Conservation (phyloP, 2,329 filamentous ascomycete genomes). For the Venturia nashicola region DNA sequence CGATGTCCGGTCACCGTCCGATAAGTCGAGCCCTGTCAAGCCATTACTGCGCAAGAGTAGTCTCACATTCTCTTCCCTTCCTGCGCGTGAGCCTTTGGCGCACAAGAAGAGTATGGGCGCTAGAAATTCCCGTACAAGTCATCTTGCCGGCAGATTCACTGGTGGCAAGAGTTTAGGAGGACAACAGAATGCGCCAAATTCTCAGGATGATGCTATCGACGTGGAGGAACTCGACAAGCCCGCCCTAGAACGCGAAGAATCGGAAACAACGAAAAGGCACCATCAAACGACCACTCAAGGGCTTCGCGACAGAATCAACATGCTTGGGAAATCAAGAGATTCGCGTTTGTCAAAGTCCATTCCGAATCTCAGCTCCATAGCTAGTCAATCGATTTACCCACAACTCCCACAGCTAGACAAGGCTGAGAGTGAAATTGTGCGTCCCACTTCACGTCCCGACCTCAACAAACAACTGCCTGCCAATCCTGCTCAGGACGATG, state of each 20-base stretch:
- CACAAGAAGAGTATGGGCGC: constrained; percentile 71
- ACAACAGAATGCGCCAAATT: constrained; percentile 18
- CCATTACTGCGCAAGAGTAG: constrained; percentile 84
- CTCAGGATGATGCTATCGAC: constrained; percentile 34
- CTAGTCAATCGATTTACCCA: constrained; percentile 7
- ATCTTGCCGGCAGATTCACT: constrained; percentile 60
- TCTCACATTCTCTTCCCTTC: constrained; percentile 84
- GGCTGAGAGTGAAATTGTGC: background rate
- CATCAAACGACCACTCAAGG: constrained; percentile 90
- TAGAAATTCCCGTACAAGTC: constrained; percentile 62
- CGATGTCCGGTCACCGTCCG: constrained; percentile 49
- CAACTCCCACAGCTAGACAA: constrained; percentile 8
- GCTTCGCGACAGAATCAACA: constrained; percentile 83
- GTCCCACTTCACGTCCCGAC: background rate
- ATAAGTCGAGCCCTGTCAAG: constrained; percentile 61
- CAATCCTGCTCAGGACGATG: constrained; percentile 13
- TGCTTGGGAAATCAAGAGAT: constrained; percentile 46
- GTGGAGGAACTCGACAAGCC: constrained; percentile 30
- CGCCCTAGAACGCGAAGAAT: constrained; percentile 30
- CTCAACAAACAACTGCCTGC: background rate
- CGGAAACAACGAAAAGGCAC: constrained; percentile 46
- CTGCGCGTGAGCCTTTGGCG: constrained; percentile 75
- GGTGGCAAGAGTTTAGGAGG: constrained; percentile 55
- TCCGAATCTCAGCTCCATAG: background rate
- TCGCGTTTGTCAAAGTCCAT: constrained; percentile 20